phyloP scores from a whole-genome alignment of 2,329 filamentous ascomycete genomes.

The Albifimbria verrucaria region DNA sequence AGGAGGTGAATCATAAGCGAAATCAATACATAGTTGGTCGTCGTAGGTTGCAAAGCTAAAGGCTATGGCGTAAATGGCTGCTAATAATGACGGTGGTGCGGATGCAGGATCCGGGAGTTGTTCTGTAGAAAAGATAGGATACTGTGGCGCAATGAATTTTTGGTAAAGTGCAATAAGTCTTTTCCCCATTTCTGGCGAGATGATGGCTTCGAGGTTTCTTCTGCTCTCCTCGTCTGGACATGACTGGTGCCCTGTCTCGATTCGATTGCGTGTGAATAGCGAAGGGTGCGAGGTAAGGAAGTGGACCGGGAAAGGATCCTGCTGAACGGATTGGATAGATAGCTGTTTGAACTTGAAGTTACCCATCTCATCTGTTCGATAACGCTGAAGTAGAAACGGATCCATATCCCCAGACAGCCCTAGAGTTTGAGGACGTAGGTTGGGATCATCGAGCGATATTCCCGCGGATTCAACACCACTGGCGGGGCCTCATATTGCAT shows the following conservation, averaged over 20 bases:
- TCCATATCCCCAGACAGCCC: constrained; percentile 10
- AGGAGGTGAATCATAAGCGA: constrained; percentile 16
- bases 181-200: constrained; percentile 3
- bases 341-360: constrained; percentile 17
- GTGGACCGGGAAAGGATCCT: constrained; percentile 7
- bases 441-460: constrained; percentile 1
- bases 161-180: constrained; percentile 9
- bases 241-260: constrained; percentile 7
- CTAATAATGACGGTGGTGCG: constrained; percentile 4
- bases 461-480: constrained; percentile 2
- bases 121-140: constrained; percentile 11
- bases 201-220: constrained; percentile 3
- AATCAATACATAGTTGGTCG: constrained; percentile 16
- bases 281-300: constrained; percentile 12
- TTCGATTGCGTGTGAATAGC: constrained; percentile 10
- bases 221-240: constrained; percentile 2
- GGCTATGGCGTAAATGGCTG: constrained; percentile 13
- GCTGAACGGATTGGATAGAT: constrained; percentile 13
- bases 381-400: constrained; percentile 5
- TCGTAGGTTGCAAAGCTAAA: constrained; percentile 16
- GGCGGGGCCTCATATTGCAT: neutral
- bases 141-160: constrained; percentile 9
- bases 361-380: constrained; percentile 9
- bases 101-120: constrained; percentile 6
- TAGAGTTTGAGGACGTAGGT: constrained; percentile 7